Base-by-base conservation (phyloP, 2,329 filamentous ascomycete genomes). In the Fusarium multiceps region DNA sequence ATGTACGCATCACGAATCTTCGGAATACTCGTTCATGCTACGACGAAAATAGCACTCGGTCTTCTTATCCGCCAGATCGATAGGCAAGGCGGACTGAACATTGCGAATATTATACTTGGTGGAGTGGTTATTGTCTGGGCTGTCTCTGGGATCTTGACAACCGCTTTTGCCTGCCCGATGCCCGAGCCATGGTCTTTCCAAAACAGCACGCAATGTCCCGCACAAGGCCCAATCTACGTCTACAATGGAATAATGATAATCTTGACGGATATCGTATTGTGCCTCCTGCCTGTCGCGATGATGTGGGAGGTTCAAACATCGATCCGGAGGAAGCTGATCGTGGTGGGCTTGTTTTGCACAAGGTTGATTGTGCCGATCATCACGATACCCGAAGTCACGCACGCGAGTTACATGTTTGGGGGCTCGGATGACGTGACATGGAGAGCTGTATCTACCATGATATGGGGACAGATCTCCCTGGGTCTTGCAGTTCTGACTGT, bases 291-390 rank as follows among this genome's bases (percentile, higher is more conserved):
- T 0, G 65, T 74, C 1, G 68, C 66, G 7, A 74, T 74, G 72
- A 74, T 74, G 72, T 74, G 72, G 72, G 50, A 68, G 1, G 72
- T 74, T 3, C 70, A 74, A 16, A 74, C 72, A 11, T 66, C 68
- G 2, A n/a, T 48, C 3, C 53, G 58, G 18, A 63, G 72, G 40
- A 74, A 74, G 27, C 1, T 45, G 1, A 66, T 74, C 20, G 68
- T 74, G 37, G 66, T 71, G 55, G 51, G 54, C 9, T 40, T 74
- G 0, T 74, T 74, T 30, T 60, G 72, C n/a, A 68, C 63, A 18
- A 68, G 72, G 23, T 48, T 74, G 13, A 61, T 74, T 16, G 72
- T 74, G 16, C 72, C 72, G 1, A 60, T 69, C 13, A 42, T 68
- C 1, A 73, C 59, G 42, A 72, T 74, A 20, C 72, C 72, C 7